Evolutionary conservation across 2,329 filamentous ascomycete species (phyloP).

Genomic region (Colletotrichum sp.): DNA sequence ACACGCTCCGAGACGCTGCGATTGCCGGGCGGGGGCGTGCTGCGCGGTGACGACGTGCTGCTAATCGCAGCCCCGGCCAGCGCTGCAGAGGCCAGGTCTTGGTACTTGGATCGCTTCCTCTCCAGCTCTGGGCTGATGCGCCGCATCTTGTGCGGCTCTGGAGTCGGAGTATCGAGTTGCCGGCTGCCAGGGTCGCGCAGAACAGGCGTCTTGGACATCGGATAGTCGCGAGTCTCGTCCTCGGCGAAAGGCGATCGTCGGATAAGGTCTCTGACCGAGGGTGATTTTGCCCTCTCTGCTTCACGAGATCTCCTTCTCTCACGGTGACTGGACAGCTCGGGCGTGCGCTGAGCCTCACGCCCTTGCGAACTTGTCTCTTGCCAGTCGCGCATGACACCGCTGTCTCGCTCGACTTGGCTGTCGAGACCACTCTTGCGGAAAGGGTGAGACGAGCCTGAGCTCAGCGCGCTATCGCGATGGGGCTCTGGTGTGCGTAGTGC

Average conservation of each 20-base stretch:
- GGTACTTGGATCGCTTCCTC: slow-evolving; percentile 29
- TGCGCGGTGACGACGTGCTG: slow-evolving; percentile 23
- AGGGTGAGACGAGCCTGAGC: slow-evolving; percentile 48
- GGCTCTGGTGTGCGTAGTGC: slow-evolving; percentile 34
- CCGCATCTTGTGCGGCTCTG: slow-evolving; percentile 48
- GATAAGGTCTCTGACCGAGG: slow-evolving; percentile 27
- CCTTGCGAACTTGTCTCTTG: slow-evolving; percentile 32
- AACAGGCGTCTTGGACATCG: slow-evolving; percentile 41
- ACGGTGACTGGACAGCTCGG: slow-evolving; percentile 8
- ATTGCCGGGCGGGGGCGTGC: slow-evolving; percentile 21
- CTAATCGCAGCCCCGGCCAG: slow-evolving; percentile 21
- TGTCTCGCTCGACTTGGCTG: slow-evolving; percentile 52
- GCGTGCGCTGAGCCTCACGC: slow-evolving; percentile 25
- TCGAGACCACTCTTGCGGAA: slow-evolving; percentile 37
- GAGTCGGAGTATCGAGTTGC: slow-evolving; percentile 37
- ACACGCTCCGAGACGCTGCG: slow-evolving; percentile 44
- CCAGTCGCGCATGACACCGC: slow-evolving; percentile 59
- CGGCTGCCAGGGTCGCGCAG: slow-evolving; percentile 43
- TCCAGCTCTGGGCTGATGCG: slow-evolving; percentile 24
- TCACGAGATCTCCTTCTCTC: slow-evolving; percentile 25
- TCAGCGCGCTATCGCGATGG: slow-evolving; percentile 57
- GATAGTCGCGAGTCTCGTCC: slow-evolving; percentile 27
- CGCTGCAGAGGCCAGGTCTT: slow-evolving; percentile 35
- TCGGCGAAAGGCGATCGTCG: slow-evolving; percentile 24
- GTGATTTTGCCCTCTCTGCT: slow-evolving; percentile 10